Conservation (phyloP, 225 moss, liverwort and hornwort species). For the Bryoerythrophyllum caledonicum region DNA sequence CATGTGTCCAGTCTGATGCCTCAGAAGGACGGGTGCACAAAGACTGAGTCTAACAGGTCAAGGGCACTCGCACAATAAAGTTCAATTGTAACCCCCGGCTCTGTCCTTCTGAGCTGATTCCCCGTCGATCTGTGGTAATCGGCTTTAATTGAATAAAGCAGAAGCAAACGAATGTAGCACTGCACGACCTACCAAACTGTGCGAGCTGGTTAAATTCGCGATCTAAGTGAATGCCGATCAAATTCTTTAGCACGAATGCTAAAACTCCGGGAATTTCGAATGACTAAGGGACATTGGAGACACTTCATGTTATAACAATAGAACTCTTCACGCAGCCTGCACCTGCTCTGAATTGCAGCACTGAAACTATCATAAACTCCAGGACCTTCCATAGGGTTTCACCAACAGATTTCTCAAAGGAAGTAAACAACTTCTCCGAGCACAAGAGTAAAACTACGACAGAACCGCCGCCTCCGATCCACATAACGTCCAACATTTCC, state of each 20-base stretch:
- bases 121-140: neutral
- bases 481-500: neutral
- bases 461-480: conserved; percentile 6
- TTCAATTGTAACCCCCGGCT: neutral
- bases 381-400: conserved; percentile 15
- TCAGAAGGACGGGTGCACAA: conserved; percentile 1
- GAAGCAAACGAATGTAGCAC: conserved; percentile 26
- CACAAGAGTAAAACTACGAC: neutral
- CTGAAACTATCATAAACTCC: neutral
- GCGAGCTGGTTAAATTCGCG: conserved; percentile 10
- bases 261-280: neutral
- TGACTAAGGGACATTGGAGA: neutral
- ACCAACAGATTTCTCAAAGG: neutral
- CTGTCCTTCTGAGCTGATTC: conserved; percentile 21
- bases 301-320: neutral
- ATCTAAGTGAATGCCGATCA: neutral
- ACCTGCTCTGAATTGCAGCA: conserved; percentile 22
- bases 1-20: neutral
- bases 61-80: neutral
- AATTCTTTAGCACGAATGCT: neutral
- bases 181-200: neutral
- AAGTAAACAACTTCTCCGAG: neutral
- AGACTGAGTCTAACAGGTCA: conserved; percentile 3
- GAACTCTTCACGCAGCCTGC: neutral
- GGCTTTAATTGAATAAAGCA: neutral